Evolutionary conservation across 2,329 filamentous ascomycete species (phyloP), one percentile per base, ranked within the genome.

Genomic region (Talaromyces sp.): DNA sequence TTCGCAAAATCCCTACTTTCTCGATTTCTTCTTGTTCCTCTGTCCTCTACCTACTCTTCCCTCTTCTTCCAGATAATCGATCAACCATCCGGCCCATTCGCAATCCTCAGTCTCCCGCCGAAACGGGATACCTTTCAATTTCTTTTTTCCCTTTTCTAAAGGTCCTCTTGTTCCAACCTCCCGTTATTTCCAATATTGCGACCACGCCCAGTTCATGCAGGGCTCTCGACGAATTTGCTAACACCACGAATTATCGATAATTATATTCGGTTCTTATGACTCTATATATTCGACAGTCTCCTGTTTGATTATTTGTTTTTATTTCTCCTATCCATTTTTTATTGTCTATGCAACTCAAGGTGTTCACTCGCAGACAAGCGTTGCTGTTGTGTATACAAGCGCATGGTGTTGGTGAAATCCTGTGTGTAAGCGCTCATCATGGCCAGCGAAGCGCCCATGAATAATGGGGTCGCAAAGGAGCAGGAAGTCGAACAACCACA

Each of bases 391-490:
- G 41, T 21, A 45, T n/a, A 22, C 13, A 28, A 11, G 22, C 39
- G 22, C 22, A 41, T 41, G 25, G 25, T 25, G 55, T 21, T 53
- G 37, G 36, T 48, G 17, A 36, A 35, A n/a, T 36, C 28, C 57
- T 53, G 54, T 57, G 53, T 52, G 57, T 52, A 53, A 36, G 8
- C 46, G 35, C 50, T 35, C 36, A 17, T 25, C 50, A 60, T 73
- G 71, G 70, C 71, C 60, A 65, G 66, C 37, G 69, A 71, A 66
- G 64, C 67, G 46, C 63, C 70, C 53, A 56, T 43, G 19, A 52
- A 56, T 59, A 63, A 61, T 39, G 56, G 65, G 59, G 56, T 65
- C 58, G 61, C 61, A 46, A 67, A 69, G 60, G 66, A 69, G 58
- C 67, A 70, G 59, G 63, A 62, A 53, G 59, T 17, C 7, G 54